Conservation (phyloP, 768 basidiomycete species). For the Amanita pallidorosea region DNA sequence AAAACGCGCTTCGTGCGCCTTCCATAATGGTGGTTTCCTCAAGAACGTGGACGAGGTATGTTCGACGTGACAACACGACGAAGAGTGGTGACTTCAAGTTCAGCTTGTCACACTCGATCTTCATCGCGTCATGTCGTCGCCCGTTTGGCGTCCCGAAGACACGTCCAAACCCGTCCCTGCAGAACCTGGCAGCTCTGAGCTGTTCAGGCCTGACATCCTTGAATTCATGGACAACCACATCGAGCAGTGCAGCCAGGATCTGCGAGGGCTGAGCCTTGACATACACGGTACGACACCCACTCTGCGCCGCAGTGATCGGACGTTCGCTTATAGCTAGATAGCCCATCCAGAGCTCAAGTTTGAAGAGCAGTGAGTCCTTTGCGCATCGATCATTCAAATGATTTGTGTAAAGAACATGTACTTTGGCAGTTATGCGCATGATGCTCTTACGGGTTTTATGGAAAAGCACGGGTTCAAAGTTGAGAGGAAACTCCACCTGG, state of each 20-base stretch:
- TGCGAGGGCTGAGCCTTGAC: slow-evolving; percentile 55
- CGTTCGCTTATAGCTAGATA: slow-evolving; percentile 29
- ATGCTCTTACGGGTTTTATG: slow-evolving; percentile 60
- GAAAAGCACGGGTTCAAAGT: slow-evolving; percentile 55
- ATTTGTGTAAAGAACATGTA: not conserved
- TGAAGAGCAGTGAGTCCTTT: slow-evolving; percentile 45
- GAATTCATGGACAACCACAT: slow-evolving; percentile 51
- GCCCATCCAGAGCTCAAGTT: slow-evolving; percentile 63
- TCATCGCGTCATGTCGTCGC: not conserved
- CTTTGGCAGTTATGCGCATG: slow-evolving; percentile 51
- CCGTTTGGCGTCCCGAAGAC: slow-evolving; percentile 36
- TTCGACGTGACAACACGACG: no score
- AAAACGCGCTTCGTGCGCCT: no score
- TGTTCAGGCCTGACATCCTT: slow-evolving; percentile 50
- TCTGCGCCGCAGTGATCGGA: not conserved
- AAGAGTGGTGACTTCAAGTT: no score
- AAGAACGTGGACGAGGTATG: no score
- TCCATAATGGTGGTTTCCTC: no score
- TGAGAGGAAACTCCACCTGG: slow-evolving; percentile 45
- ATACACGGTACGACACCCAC: slow-evolving; percentile 47
- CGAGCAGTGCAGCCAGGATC: slow-evolving; percentile 36
- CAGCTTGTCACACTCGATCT: not conserved
- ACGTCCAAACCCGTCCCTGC: slow-evolving; percentile 17
- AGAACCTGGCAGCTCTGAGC: slow-evolving; percentile 18
- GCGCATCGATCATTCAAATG: not conserved